Evolutionary conservation across 768 basidiomycete species (phyloP).

Genomic region (Jaapia argillacea): DNA sequence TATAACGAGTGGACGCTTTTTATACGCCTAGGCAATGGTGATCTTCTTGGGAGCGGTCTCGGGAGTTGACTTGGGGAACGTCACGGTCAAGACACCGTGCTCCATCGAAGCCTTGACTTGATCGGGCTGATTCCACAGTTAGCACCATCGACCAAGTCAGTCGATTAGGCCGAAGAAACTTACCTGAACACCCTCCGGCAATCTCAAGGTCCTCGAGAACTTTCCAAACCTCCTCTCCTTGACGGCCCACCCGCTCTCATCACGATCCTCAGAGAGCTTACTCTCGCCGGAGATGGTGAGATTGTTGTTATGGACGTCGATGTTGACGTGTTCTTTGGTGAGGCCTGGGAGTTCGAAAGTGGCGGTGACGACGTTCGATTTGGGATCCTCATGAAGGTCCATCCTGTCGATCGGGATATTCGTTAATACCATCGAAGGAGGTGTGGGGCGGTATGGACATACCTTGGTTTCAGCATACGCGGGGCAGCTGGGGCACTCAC

Average conservation of each 20-base stretch:
- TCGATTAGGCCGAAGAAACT: no score
- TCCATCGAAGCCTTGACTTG: slow-evolving; percentile 40
- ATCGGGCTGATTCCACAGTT: slow-evolving; percentile 22
- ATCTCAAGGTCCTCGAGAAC: slow-evolving; percentile 35
- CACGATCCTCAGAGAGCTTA: slow-evolving; percentile 18
- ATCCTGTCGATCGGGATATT: slow-evolving; percentile 17
- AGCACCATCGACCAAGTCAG: slow-evolving; percentile 4
- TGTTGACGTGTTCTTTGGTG: slow-evolving; percentile 34
- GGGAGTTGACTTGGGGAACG: slow-evolving; percentile 38
- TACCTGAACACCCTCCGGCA: slow-evolving; percentile 42
- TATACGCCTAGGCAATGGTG: slow-evolving; percentile 23
- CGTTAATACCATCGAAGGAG: neutral
- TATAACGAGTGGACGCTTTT: no score
- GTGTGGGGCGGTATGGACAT: neutral
- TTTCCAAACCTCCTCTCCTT: slow-evolving; percentile 38
- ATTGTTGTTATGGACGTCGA: slow-evolving; percentile 36
- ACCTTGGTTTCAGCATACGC: slow-evolving; percentile 16
- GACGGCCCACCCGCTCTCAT: slow-evolving; percentile 28
- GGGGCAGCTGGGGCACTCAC: no score
- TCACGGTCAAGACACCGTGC: slow-evolving; percentile 37
- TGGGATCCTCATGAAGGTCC: slow-evolving; percentile 35
- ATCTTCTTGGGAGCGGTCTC: slow-evolving; percentile 26
- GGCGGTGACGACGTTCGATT: slow-evolving; percentile 33
- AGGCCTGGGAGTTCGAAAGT: slow-evolving; percentile 48
- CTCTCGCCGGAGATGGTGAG: slow-evolving; percentile 39